These are phyloP conservation scores for Phalaenopsis hybrid DNA, from an alignment of 116 monocot species.

Conservation along the genomic window DNA sequence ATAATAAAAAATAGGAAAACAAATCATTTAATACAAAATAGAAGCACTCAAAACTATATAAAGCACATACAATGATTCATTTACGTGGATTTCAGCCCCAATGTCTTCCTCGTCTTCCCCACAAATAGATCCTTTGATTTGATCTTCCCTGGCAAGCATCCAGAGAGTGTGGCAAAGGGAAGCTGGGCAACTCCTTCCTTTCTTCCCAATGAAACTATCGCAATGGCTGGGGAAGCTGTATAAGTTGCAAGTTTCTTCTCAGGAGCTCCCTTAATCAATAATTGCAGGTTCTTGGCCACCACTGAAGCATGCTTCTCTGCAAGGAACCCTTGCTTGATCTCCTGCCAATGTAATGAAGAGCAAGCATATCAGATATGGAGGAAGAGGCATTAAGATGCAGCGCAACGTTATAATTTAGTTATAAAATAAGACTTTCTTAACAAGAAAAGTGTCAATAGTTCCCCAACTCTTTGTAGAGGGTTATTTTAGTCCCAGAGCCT, in stretches of 20 bases:
- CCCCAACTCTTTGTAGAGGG: no score
- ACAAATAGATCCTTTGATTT: constrained; percentile 57
- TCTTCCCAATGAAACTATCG: constrained; percentile 46
- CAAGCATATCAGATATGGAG: neutral
- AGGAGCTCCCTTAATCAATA: constrained; percentile 30
- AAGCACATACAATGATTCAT: neutral
- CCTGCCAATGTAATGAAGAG: constrained; percentile 19
- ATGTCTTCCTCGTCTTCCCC: constrained; percentile 38
- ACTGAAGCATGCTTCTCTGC: constrained; percentile 45
- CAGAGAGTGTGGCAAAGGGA: constrained; percentile 29
- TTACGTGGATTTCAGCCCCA: constrained; percentile 20
- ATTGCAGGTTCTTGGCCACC: constrained; percentile 46
- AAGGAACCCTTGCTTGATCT: constrained; percentile 58
- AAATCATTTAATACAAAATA: neutral
- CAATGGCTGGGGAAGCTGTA: constrained; percentile 17
- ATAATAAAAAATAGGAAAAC: neutral
- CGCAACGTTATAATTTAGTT: no score
- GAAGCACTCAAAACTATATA: neutral
- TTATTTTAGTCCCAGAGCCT: no score
- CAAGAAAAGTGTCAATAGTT: no score
- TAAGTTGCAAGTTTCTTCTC: constrained; percentile 30
- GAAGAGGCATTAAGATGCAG: neutral
- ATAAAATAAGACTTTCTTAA: no score
- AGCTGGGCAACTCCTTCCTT: constrained; percentile 44
- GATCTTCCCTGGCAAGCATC: constrained; percentile 37